phyloP scores from a whole-genome alignment of 2,329 filamentous ascomycete genomes.

The Ceratocystiopsis sp. region DNA sequence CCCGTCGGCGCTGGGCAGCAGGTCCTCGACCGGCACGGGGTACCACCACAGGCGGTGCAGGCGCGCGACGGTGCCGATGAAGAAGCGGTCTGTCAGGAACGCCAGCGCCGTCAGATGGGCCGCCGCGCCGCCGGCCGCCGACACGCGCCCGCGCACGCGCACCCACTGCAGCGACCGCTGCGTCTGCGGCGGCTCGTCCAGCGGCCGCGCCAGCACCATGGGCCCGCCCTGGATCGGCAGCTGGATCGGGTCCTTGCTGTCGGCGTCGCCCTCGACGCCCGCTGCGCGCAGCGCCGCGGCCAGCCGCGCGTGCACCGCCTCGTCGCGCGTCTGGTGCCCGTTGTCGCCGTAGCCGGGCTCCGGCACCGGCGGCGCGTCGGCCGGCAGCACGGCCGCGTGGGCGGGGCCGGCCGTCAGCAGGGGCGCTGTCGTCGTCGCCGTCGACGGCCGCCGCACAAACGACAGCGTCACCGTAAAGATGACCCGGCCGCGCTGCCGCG shows the following conservation, averaged over 20 bases:
- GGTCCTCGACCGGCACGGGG: constrained; percentile 27
- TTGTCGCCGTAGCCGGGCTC: constrained; percentile 21
- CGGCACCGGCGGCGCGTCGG: constrained; percentile 12
- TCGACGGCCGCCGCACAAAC: constrained; percentile 52
- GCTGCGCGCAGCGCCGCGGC: neutral
- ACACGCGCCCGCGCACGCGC: constrained; percentile 55
- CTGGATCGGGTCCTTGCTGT: constrained; percentile 5
- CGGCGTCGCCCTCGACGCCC: neutral
- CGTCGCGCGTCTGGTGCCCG: constrained; percentile 27
- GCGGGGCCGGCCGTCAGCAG: constrained; percentile 19
- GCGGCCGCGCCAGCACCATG: constrained; percentile 22
- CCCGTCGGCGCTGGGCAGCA: constrained; percentile 15
- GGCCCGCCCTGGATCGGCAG: constrained; percentile 29
- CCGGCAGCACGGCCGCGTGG: constrained; percentile 8
- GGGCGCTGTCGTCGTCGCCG: constrained; percentile 48
- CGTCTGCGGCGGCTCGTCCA: constrained; percentile 33
- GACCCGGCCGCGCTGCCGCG: constrained; percentile 66
- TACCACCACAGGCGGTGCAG: constrained; percentile 70
- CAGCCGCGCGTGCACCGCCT: constrained; percentile 11
- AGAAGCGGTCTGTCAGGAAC: constrained; percentile 85
- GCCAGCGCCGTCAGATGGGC: constrained; percentile 78
- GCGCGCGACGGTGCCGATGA: constrained; percentile 74
- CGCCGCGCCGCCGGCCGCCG: constrained; percentile 52
- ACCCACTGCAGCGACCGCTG: constrained; percentile 61
- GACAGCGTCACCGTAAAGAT: constrained; percentile 95